phyloP scores from a whole-genome alignment of 345 rosid genomes.

The Rhodomyrtus tomentosa region DNA sequence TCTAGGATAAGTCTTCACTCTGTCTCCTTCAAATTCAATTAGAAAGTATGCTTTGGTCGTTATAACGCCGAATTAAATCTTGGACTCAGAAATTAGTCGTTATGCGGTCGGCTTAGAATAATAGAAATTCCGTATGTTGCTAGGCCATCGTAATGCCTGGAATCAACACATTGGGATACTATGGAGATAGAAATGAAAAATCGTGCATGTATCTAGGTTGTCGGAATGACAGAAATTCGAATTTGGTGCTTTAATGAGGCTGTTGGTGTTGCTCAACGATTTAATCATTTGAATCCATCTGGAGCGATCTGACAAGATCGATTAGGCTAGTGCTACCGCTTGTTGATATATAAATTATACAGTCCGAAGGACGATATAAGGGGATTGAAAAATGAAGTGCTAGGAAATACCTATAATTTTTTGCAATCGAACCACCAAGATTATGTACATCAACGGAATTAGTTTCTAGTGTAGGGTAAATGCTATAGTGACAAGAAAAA shows the following conservation, averaged over 20 bases:
- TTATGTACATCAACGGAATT: not conserved
- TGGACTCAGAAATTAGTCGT: not conserved
- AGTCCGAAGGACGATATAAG: not conserved
- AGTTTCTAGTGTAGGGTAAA: not conserved
- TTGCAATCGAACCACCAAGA: not conserved
- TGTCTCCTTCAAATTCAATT: not conserved
- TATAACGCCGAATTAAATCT: not conserved
- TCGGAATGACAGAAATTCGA: not conserved
- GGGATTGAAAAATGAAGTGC: not conserved
- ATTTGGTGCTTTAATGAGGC: not conserved
- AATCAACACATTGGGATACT: not conserved
- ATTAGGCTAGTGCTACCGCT: no score
- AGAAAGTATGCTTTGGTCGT: not conserved
- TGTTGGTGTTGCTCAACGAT: not conserved
- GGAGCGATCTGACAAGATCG: no score
- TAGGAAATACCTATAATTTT: not conserved
- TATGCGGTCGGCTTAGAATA: not conserved
- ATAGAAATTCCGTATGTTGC: not conserved
- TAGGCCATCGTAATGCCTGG: not conserved
- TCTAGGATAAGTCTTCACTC: not conserved
- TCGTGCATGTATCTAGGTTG: accelerated
- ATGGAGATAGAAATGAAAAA: not conserved
- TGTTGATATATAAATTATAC: not conserved
- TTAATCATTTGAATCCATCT: not conserved
- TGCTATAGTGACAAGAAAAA: not conserved